Base-by-base conservation (phyloP, 176 grass and related monocot species). In the Phoenix dactylifera region DNA sequence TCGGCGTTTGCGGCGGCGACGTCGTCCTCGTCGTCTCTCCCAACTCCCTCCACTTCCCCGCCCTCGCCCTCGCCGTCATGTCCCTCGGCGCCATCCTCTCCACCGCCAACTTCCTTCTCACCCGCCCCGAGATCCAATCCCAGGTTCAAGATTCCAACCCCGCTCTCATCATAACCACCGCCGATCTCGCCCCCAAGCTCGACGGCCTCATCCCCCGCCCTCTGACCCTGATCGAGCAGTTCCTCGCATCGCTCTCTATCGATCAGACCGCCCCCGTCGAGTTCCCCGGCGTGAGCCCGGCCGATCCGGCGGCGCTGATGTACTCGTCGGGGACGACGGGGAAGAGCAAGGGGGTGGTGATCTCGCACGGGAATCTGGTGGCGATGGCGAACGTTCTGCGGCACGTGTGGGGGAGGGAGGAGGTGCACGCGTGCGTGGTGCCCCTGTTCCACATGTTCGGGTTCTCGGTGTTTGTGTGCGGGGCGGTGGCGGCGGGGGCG, bases 311-410 rank as follows among this genome's bases (percentile, higher is more conserved):
- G 16, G 32, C 17, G 16, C 15, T 82, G 23, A 74, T 86, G 69
- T 86, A 86, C 70, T 82, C 83, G 29, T 82, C 78, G 12, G 83
- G 83, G 39, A 86, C 83, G 15, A 86, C 83, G 30, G 83, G 83
- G 55, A 14, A 64, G 77, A 86, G 83, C 68, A 86, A 86, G 57
- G 77, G 83, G 3, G 77, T 86, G 20, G 74, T 86, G 16, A 63
- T 15, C 68, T 77, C 83, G 1, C 78, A 86, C 57, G 50, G 65
- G 5, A 86, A 86, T 60, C 28, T 49, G 2, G 52, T 80, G 16
- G 72, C 78, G 30, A 71, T 57, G 58, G 28, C 74, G 4, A 26
- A 22, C 52, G 26, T 58, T 39, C 64, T 86, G 5, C 56, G 66
- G 26, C 50, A 32, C 24, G 22, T 58, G 54, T 74, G 73, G 83